Evolutionary conservation across 768 basidiomycete genomes (phyloP), one percentile per base, ranked within the genome.

Genomic region (Kwoniella pini): DNA sequence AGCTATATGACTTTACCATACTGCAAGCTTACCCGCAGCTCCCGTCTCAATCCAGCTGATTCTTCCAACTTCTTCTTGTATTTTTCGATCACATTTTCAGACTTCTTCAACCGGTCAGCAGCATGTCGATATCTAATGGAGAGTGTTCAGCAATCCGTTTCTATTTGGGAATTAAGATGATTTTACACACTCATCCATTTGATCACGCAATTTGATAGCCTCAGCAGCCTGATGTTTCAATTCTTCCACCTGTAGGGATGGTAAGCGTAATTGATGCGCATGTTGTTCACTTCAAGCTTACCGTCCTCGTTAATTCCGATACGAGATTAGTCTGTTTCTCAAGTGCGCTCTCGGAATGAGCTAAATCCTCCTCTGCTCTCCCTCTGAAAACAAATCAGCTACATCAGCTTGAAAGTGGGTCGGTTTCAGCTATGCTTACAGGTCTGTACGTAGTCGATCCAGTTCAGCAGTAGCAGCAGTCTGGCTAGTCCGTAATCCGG

Each of bases 51-150:
- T 65, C 95, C 91, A 13, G 89, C 91, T 3, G 89, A 86, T 76
- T 97, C 96, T 70, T 97, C 95, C 1, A 98, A 83, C 80, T 98
- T 99, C 83, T 91, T 94, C 81, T 94, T 95, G 79, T 97, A 94
- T 78, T 98, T 99, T 79, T 97, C 93, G 85, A 96, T 90, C 27
- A 96, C 93, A 72, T 94, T 94, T 80, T 98, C 96, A 1, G 87
- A 89, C 82, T 97, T 98, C 70, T 90, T 88, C 40, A 93, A 81
- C 66, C 87, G 90, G 70, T 97, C 96, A 3, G 90, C 89, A 4
- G 91, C 88, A 80, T 97, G 93, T 4, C 88, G 87, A 71, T 91
- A 91, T 74, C 92, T 95, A 60, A 15, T 10, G n/a, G 24, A 19
- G 42, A 19, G 10, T 4, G 7, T 30, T 50, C 19, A 7, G 13